Evolutionary conservation across 2,329 filamentous ascomycete genomes (phyloP).

Genomic region (Penicillium concentricum): DNA sequence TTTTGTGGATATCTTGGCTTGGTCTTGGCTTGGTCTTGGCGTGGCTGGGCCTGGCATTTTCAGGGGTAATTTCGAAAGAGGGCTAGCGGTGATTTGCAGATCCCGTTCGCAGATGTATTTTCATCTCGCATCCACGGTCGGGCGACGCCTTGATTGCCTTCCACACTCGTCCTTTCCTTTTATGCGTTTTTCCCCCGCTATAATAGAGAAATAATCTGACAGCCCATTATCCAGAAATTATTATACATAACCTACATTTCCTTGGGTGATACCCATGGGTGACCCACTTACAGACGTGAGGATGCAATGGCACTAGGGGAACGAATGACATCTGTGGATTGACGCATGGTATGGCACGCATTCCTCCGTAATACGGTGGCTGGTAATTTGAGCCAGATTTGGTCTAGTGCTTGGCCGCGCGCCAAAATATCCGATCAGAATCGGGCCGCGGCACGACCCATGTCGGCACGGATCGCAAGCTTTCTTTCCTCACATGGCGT

Average conservation of each 20-base stretch:
- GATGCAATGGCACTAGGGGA: not conserved
- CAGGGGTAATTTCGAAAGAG: not conserved
- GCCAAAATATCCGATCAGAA: not conserved
- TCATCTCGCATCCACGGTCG: not conserved
- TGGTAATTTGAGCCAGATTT: not conserved
- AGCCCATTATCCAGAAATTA: not conserved
- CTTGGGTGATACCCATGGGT: not conserved
- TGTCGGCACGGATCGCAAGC: not conserved
- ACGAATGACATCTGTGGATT: not conserved
- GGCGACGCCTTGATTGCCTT: not conserved
- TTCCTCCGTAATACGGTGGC: not conserved
- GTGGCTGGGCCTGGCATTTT: not conserved
- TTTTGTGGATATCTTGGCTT: not conserved
- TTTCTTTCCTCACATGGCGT: not conserved
- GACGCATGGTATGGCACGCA: no score
- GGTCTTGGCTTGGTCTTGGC: not conserved
- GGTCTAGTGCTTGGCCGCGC: not conserved
- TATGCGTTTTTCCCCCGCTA: not conserved
- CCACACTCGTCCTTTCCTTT: not conserved
- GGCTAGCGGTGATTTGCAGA: not conserved
- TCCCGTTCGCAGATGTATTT: not conserved
- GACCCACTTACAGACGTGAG: not conserved
- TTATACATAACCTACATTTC: not conserved
- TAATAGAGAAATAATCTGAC: not conserved
- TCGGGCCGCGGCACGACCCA: not conserved